These are phyloP conservation scores for Vitis cinerea DNA, from an alignment of 164 flowering plant species.

Conservation along the genomic window DNA sequence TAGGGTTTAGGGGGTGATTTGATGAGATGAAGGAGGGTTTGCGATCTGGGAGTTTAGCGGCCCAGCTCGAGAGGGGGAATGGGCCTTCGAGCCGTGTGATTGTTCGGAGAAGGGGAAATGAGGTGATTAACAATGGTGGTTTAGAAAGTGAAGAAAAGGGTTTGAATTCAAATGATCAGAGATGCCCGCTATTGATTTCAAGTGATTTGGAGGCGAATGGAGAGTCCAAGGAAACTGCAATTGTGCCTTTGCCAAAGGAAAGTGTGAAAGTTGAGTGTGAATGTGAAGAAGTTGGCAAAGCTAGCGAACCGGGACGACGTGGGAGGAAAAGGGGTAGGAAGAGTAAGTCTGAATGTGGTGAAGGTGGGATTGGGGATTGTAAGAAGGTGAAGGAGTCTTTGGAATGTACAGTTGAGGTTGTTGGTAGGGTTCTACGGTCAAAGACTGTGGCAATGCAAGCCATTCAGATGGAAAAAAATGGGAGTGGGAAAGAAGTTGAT, in stretches of 20 bases:
- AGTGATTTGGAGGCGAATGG: background rate
- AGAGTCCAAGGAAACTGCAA: background rate
- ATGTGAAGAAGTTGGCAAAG: background rate
- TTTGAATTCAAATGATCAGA: slow-evolving; percentile 8
- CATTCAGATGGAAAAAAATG: background rate
- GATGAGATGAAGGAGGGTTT: slow-evolving; percentile 23
- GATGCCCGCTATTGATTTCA: background rate
- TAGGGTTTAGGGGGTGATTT: background rate
- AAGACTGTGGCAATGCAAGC: slow-evolving; percentile 8
- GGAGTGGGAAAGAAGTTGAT: slow-evolving; percentile 10
- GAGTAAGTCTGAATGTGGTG: background rate
- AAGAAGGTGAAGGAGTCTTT: slow-evolving; percentile 13
- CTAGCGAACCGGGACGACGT: background rate
- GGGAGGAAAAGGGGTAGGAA: slow-evolving; percentile 10
- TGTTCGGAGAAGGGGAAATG: background rate
- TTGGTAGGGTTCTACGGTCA: slow-evolving; percentile 37
- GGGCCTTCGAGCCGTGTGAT: background rate
- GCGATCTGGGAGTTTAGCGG: slow-evolving; percentile 9
- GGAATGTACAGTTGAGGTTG: slow-evolving; percentile 6
- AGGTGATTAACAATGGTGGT: background rate
- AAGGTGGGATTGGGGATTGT: background rate
- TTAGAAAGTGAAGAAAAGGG: background rate
- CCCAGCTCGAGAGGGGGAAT: background rate
- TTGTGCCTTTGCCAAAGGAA: background rate
- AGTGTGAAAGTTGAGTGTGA: background rate